Percentiles rank a stretch among this genome's conserved stretches.
phyloP scores from a whole-genome alignment of 2,329 filamentous ascomycete species.

The Aspergillus sp. region DNA sequence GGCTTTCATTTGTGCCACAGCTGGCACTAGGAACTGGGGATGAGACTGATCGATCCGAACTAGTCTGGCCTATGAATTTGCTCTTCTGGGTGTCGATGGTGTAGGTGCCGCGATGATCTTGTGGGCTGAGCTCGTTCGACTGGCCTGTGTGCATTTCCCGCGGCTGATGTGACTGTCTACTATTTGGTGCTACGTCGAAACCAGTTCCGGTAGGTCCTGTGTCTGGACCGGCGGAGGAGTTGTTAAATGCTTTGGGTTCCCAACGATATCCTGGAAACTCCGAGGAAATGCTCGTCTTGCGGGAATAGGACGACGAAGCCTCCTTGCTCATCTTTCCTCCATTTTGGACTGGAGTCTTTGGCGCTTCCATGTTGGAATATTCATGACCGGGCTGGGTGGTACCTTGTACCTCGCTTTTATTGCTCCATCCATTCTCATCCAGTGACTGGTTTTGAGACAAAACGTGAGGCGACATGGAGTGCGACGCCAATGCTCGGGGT shows the following conservation, averaged over 20 bases:
- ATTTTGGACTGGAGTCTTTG: neutral
- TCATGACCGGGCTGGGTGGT: slow-evolving; percentile 6
- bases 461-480: slow-evolving; percentile 20
- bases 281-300: slow-evolving; percentile 17
- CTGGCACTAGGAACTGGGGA: neutral
- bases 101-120: neutral
- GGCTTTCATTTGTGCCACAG: slow-evolving; percentile 1
- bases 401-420: slow-evolving; percentile 12
- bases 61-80: slow-evolving; percentile 36
- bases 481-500: slow-evolving; percentile 25
- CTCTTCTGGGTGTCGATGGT: slow-evolving; percentile 21
- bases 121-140: neutral
- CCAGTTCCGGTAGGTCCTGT: neutral
- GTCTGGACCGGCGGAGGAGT: neutral
- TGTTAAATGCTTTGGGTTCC: slow-evolving; percentile 2
- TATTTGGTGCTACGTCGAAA: neutral
- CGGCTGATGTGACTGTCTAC: neutral
- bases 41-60: slow-evolving; percentile 13
- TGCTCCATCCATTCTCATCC: slow-evolving; percentile 18
- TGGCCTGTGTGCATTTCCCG: neutral
- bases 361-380: neutral
- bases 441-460: slow-evolving; percentile 22
- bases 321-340: neutral
- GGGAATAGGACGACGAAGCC: slow-evolving; percentile 29
- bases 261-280: slow-evolving; percentile 6